These are phyloP conservation scores for Blastobotrys parvus DNA, from an alignment of 805 yeast genomes.

Conservation along the genomic window DNA sequence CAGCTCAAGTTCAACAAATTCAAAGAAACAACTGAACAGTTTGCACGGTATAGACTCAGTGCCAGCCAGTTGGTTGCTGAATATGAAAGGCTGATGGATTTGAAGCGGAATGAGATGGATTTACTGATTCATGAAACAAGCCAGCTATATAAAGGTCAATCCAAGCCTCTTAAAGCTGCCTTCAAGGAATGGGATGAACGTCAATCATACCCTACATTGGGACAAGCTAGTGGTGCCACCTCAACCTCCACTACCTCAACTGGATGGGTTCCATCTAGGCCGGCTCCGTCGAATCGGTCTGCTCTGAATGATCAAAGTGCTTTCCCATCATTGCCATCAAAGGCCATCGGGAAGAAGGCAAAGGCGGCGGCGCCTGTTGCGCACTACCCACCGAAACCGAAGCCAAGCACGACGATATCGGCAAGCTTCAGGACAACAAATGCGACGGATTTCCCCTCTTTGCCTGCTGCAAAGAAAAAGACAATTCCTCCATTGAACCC, in stretches of 20 bases:
- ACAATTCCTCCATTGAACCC: neutral
- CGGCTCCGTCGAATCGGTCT: neutral
- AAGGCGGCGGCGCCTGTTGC: neutral
- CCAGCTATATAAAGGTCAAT: conserved; percentile 3
- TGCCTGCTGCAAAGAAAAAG: neutral
- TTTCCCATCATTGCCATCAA: conserved; percentile 1
- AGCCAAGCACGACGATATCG: neutral
- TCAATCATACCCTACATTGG: conserved; percentile 3
- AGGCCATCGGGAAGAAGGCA: neutral
- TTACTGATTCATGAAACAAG: conserved; percentile 14
- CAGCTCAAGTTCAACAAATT: conserved; percentile 41
- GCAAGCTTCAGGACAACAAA: neutral
- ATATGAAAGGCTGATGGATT: conserved; percentile 43
- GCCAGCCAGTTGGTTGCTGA: conserved; percentile 40
- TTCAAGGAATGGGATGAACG: conserved; percentile 8
- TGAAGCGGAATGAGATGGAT: conserved; percentile 7
- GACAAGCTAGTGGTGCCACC: neutral
- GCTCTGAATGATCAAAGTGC: neutral
- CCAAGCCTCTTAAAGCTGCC: conserved; percentile 6
- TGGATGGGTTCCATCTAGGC: neutral
- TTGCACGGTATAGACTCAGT: conserved; percentile 36
- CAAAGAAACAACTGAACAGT: conserved; percentile 39
- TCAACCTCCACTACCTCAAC: neutral
- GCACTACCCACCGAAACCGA: no score
- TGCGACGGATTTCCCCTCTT: conserved; percentile 1